Evolutionary conservation across 805 yeast genomes (phyloP).

Genomic region (Yarrowia divulgata): DNA sequence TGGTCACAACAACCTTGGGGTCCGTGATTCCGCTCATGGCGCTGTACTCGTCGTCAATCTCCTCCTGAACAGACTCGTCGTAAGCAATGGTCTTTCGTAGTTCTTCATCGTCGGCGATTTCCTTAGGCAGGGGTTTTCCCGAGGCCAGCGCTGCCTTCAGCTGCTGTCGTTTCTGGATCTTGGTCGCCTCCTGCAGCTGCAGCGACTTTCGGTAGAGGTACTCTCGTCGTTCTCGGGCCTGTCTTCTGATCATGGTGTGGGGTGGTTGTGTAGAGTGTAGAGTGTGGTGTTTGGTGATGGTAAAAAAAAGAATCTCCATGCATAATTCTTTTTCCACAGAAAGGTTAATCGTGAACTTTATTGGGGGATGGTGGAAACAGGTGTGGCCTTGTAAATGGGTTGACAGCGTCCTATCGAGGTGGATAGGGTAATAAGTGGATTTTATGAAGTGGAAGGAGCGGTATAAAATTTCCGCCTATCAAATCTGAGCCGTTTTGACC

Average conservation of each 20-base stretch:
- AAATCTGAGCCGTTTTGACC: too few species aligned
- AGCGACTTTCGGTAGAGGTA: constrained; percentile 87
- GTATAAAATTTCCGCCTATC: too few species aligned
- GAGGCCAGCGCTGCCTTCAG: constrained; percentile 86
- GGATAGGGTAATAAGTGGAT: too few species aligned
- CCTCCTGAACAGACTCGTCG: constrained; percentile 77
- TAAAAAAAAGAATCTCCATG: constrained; percentile 6
- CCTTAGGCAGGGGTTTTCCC: constrained; percentile 90
- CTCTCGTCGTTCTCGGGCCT: constrained; percentile 96
- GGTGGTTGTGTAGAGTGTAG: not conserved
- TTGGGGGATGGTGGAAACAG: not conserved
- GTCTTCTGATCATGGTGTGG: constrained; percentile 70
- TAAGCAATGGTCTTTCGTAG: constrained; percentile 82
- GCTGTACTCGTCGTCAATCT: constrained; percentile 88
- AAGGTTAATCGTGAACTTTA: constrained; percentile 3
- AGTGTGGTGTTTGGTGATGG: not conserved
- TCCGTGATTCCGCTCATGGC: constrained; percentile 86
- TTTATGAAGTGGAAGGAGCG: too few species aligned
- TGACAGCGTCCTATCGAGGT: too few species aligned
- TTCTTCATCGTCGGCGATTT: constrained; percentile 83
- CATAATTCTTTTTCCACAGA: not conserved
- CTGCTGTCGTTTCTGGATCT: constrained; percentile 85
- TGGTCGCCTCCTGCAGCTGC: constrained; percentile 86
- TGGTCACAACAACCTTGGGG: constrained; percentile 90
- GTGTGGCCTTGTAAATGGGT: too few species aligned